These are phyloP conservation scores for Tolypocladium ovalisporum DNA, from an alignment of 2,329 filamentous ascomycete genomes.

Conservation along the genomic window DNA sequence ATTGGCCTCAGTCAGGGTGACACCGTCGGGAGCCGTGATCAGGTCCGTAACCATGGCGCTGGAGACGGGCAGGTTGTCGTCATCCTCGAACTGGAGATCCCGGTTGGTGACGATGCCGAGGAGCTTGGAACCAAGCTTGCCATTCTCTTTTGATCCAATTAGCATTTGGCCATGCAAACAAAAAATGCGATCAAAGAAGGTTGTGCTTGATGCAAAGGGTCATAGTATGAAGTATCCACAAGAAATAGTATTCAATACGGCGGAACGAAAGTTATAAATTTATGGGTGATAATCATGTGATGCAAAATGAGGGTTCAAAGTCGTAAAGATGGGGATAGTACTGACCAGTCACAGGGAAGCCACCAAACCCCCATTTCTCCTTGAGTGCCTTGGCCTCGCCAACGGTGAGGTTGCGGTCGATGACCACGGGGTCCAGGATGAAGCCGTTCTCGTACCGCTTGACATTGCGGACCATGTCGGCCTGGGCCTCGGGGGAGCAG, in stretches of 20 bases:
- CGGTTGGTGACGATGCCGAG: constrained; percentile 96
- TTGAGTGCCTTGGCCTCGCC: constrained; percentile 86
- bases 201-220: constrained; percentile 9
- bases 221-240: constrained; percentile 54
- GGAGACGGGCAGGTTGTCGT: constrained; percentile 61
- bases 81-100: constrained; percentile 92
- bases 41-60: constrained; percentile 94
- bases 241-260: constrained; percentile 75
- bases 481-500: constrained; percentile 93
- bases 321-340: constrained; percentile 13
- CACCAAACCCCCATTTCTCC: constrained; percentile 97
- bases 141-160: constrained; percentile 55
- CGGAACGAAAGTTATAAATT: constrained; percentile 99
- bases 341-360: constrained; percentile 97
- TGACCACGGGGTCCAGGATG: constrained; percentile 90
- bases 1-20: constrained; percentile 82
- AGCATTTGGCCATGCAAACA: constrained; percentile 8
- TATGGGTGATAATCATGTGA: constrained; percentile 70
- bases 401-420: constrained; percentile 77
- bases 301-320: constrained; percentile 9
- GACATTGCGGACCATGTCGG: constrained; percentile 98
- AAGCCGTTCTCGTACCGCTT: constrained; percentile 99
- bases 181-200: constrained; percentile 2
- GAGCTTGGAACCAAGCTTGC: constrained; percentile 88
- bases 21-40: constrained; percentile 74